These are phyloP conservation scores for Epichloe bromicola DNA, from an alignment of 2,329 filamentous ascomycete genomes.

Conservation along the genomic window DNA sequence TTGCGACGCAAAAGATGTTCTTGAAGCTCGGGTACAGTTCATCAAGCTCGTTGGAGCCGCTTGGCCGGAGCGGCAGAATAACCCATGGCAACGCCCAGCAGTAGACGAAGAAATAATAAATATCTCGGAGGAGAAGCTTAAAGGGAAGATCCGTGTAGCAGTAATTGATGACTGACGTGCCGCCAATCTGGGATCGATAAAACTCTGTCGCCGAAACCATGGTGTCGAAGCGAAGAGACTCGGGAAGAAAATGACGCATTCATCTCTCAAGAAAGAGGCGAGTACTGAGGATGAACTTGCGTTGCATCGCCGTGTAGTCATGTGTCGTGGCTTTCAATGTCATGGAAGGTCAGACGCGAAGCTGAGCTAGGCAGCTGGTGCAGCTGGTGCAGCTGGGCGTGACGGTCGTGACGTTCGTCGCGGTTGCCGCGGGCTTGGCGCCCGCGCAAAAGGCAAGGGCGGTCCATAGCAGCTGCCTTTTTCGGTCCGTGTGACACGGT, in stretches of 20 bases:
- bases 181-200: constrained; percentile 46
- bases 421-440: not conserved
- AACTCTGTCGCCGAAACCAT: constrained; percentile 29
- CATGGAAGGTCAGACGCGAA: not conserved
- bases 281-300: not conserved
- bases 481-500: too few species aligned
- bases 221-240: not conserved
- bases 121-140: constrained; percentile 36
- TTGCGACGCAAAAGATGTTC: constrained; percentile 43
- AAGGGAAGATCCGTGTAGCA: constrained; percentile 45
- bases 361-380: not conserved
- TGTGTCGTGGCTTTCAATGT: not conserved
- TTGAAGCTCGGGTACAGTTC: constrained; percentile 47
- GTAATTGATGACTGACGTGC: constrained; percentile 44
- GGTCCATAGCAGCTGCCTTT: too few species aligned
- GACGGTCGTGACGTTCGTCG: not conserved
- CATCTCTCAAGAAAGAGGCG: not conserved
- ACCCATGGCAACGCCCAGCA: constrained; percentile 46
- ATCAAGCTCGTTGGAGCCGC: constrained; percentile 40
- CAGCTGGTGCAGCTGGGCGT: not conserved
- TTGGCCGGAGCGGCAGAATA: constrained; percentile 42
- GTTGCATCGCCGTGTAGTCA: not conserved
- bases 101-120: constrained; percentile 43
- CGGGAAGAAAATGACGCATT: not conserved
- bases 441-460: too few species aligned